phyloP scores from a whole-genome alignment of 2,329 filamentous ascomycete species.

The Bretziella fagacearum region DNA sequence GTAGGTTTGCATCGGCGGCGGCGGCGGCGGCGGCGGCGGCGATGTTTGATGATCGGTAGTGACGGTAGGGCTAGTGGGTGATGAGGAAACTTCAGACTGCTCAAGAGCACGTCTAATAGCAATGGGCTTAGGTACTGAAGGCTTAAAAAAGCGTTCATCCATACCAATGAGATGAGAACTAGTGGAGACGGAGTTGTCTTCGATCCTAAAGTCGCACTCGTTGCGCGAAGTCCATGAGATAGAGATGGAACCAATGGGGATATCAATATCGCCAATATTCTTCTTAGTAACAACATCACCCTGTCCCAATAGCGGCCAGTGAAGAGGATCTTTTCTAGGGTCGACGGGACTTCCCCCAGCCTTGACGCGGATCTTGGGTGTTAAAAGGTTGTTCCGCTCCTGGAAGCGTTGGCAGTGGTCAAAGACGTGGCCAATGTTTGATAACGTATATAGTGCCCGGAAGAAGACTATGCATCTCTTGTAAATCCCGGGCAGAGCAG shows the following conservation, averaged over 20 bases:
- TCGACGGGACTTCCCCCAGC: constrained; percentile 21
- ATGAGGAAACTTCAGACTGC: constrained; percentile 2
- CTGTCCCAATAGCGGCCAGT: constrained; percentile 49
- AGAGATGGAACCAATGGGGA: constrained; percentile 68
- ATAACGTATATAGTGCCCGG: constrained; percentile 53
- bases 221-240: constrained; percentile 71
- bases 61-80: not conserved
- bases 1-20: constrained; percentile 46
- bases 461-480: constrained; percentile 96
- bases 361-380: constrained; percentile 64
- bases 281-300: constrained; percentile 55
- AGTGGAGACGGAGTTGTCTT: constrained; percentile 75
- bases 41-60: not conserved
- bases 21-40: not conserved
- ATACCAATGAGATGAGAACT: constrained; percentile 88
- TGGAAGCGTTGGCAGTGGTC: constrained; percentile 48
- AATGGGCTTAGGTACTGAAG: constrained; percentile 47
- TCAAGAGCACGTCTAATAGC: constrained; percentile 14
- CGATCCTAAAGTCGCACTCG: constrained; percentile 79
- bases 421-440: constrained; percentile 38
- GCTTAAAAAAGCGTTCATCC: constrained; percentile 74
- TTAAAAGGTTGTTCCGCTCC: constrained; percentile 28
- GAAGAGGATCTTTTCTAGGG: constrained; percentile 42
- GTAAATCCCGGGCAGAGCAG: constrained; percentile 67
- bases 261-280: constrained; percentile 67